Percentiles rank a stretch among this genome's conserved stretches.
Evolutionary conservation across 2,329 filamentous ascomycete species (phyloP).

Genomic region (Dryadomyces sulphureus): DNA sequence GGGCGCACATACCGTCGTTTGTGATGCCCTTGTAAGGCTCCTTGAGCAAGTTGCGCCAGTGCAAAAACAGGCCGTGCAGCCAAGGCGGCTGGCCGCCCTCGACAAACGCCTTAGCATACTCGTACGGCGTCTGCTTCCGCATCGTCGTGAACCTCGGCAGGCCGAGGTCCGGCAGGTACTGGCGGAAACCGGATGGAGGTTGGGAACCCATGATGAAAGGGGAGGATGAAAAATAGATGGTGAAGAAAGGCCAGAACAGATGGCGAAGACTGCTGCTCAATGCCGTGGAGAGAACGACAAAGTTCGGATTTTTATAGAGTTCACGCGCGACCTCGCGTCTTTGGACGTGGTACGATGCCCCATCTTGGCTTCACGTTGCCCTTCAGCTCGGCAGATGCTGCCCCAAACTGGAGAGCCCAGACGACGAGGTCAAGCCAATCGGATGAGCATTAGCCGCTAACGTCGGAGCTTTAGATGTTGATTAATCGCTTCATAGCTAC

Average conservation of each 20-base stretch:
- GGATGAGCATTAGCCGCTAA: no score
- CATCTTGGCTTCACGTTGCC: neutral
- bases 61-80: conserved; percentile 45
- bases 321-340: no score
- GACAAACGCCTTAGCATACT: conserved; percentile 47
- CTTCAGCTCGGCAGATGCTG: neutral
- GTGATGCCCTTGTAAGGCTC: conserved; percentile 62
- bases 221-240: neutral
- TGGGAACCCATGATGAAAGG: neutral
- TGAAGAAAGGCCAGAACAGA: neutral
- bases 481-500: no score
- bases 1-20: conserved; percentile 38
- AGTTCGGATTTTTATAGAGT: no score
- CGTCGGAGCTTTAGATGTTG: no score
- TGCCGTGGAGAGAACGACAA: no score
- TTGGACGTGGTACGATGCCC: neutral
- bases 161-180: conserved; percentile 47
- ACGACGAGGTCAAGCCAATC: neutral
- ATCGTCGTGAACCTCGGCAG: conserved; percentile 48
- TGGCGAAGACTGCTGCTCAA: no score
- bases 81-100: conserved; percentile 47
- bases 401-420: neutral
- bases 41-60: conserved; percentile 42
- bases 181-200: conserved; percentile 20
- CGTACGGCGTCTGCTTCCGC: conserved; percentile 44